Percentiles rank a stretch among this genome's conserved stretches.
phyloP scores from a whole-genome alignment of 2,329 filamentous ascomycete genomes.

The Camillea tinctor region DNA sequence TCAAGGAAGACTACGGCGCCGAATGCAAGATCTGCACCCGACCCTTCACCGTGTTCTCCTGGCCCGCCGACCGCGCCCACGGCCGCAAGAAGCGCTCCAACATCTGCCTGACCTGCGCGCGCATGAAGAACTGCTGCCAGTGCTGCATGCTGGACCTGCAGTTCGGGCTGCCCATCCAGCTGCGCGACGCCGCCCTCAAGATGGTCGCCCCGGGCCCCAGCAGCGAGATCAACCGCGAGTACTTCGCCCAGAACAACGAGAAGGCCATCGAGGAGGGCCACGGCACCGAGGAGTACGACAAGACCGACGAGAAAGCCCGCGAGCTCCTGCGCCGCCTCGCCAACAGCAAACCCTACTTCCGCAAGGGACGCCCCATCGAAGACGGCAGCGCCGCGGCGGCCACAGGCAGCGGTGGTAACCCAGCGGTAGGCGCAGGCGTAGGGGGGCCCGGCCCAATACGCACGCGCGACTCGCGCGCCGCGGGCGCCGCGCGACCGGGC shows the following conservation, averaged over 20 bases:
- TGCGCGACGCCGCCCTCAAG: conserved; percentile 93
- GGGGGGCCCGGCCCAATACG: conserved; percentile 75
- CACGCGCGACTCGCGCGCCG: conserved; percentile 63
- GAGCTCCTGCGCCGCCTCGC: conserved; percentile 83
- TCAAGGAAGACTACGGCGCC: conserved; percentile 93
- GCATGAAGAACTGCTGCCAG: conserved; percentile 98
- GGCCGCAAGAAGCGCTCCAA: conserved; percentile 90
- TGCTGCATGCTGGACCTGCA: conserved; percentile 98
- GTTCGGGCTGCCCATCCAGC: conserved; percentile 90
- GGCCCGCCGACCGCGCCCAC: conserved; percentile 86
- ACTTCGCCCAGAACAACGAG: conserved; percentile 97
- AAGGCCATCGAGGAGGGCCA: conserved; percentile 90
- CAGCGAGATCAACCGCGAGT: conserved; percentile 92
- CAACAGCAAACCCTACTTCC: conserved; percentile 91
- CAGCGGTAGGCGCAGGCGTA: conserved; percentile 53
- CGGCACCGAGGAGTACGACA: conserved; percentile 86
- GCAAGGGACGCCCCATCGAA: conserved; percentile 77
- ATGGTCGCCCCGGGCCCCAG: conserved; percentile 94
- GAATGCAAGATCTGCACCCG: conserved; percentile 88
- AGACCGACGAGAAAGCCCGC: conserved; percentile 94
- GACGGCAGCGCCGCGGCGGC: conserved; percentile 44
- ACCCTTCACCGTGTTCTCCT: conserved; percentile 93
- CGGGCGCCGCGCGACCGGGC: conserved; percentile 46
- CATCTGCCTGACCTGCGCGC: conserved; percentile 94
- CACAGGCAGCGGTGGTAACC: conserved; percentile 43